Percentiles rank a stretch among this genome's conserved stretches.
These are phyloP conservation scores for Coemansia sp. DNA, from an alignment of 192 early-diverging fungal genomes.

Conservation along the genomic window DNA sequence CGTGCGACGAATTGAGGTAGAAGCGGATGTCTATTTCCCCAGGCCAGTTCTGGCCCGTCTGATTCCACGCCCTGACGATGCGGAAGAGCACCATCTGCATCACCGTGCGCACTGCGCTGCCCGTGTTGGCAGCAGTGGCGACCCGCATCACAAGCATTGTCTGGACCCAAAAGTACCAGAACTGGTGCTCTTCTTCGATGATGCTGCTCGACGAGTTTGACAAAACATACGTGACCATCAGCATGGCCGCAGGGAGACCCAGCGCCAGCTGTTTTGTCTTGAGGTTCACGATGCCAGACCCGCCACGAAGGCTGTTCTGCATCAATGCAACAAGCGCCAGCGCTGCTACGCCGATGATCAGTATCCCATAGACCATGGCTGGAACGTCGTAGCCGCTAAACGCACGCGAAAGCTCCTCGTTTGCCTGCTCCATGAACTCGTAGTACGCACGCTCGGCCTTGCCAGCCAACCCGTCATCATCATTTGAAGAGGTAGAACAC, in stretches of 20 bases:
- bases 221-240: slow-evolving; percentile 56
- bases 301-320: slow-evolving; percentile 7
- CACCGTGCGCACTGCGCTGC: slow-evolving; percentile 10
- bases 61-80: slow-evolving; percentile 45
- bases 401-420: slow-evolving; percentile 38
- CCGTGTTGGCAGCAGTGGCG: slow-evolving; percentile 8
- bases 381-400: slow-evolving; percentile 49
- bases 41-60: slow-evolving; percentile 49
- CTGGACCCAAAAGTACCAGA: slow-evolving; percentile 75
- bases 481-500: background rate
- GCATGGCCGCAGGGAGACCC: slow-evolving; percentile 20
- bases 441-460: slow-evolving; percentile 33
- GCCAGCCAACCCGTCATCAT: background rate
- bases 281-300: slow-evolving; percentile 6
- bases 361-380: slow-evolving; percentile 43
- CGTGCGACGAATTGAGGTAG: slow-evolving; percentile 22
- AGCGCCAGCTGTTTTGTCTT: slow-evolving; percentile 16
- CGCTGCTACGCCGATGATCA: slow-evolving; percentile 18
- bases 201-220: slow-evolving; percentile 67
- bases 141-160: slow-evolving; percentile 57
- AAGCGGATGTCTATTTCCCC: slow-evolving; percentile 43
- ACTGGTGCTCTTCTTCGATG: slow-evolving; percentile 76
- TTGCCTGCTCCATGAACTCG: slow-evolving; percentile 35
- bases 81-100: slow-evolving; percentile 48
- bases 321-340: slow-evolving; percentile 17